Base-by-base conservation (phyloP, 169 alveolate genomes). In the Neospora caninum region DNA sequence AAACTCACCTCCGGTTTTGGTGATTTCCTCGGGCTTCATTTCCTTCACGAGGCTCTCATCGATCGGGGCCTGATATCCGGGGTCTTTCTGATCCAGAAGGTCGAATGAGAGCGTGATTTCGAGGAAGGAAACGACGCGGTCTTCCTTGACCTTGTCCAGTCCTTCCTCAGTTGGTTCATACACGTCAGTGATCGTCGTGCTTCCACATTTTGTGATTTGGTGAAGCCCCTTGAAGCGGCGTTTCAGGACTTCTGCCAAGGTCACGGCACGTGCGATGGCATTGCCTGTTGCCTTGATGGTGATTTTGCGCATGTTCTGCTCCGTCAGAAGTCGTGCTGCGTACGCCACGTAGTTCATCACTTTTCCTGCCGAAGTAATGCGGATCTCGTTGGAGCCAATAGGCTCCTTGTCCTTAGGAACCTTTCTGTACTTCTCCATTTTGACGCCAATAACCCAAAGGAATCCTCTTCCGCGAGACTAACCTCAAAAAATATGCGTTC, bases 221-320 rank as follows among this genome's bases (percentile, higher is more conserved):
- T 97, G 98, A 87, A 98, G 97, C 31, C 99, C 99, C 94, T 94
- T 94, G 93, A 96, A 96, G 84, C 97, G 91, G 82, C 98, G 95
- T 96, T 97, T 98, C 78, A 98, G 93, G 22, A 97, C 96, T 94
- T 98, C 99, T 31, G 98, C 98, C 80, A 98, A 92, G 13, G 98
- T 95, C 6, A 98, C 97, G 45, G 98, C 98, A n/a, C 70, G 92
- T 0, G 88, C 95, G 38, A 97, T 97, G 41, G 99, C 99, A 42
- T 96, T 96, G 31, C 99, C 99, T 20, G 99, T 97, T 31, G 98
- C 99, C 93, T 97, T 97, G 80, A 98, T 96, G 67, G 97, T 96
- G 43, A 98, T 88, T 43, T 95, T 94, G 13, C 95, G 96, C 80
- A 73, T 88, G 38, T 95, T 97, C 45, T 97, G 97, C 49, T 96